These are phyloP conservation scores for Colletotrichum noveboracense DNA, from an alignment of 2,329 filamentous ascomycete species.

Conservation along the genomic window DNA sequence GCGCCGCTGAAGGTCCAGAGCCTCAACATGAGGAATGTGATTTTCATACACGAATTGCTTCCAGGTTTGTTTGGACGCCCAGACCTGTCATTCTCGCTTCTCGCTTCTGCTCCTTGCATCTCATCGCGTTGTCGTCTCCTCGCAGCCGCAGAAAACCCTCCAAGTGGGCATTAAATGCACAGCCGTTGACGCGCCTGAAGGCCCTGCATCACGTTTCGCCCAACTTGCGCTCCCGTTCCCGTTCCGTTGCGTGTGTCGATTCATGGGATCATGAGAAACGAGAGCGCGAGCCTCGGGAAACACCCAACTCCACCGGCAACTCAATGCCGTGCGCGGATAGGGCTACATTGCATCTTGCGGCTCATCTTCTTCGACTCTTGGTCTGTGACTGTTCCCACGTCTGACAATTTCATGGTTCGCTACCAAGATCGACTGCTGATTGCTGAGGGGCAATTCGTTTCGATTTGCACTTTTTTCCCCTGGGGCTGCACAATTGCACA, in stretches of 20 bases:
- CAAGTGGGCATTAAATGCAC: not conserved
- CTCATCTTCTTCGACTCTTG: not conserved
- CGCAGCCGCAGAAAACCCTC: not conserved
- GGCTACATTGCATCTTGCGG: not conserved
- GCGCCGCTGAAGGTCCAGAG: not conserved
- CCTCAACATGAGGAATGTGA: not conserved
- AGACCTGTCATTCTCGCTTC: slow-evolving; percentile 5
- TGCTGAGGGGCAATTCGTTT: not conserved
- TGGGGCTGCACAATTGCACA: not conserved
- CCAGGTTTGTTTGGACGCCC: slow-evolving; percentile 5
- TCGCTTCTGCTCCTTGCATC: not conserved
- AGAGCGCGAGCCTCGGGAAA: not conserved
- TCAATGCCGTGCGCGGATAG: not conserved
- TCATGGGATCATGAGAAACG: not conserved
- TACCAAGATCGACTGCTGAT: not conserved
- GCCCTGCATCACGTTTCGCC: slow-evolving; percentile 2
- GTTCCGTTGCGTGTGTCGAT: not conserved
- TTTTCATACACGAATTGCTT: not conserved
- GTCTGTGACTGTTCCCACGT: not conserved
- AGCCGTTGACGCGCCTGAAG: not conserved
- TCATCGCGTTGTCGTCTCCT: not conserved
- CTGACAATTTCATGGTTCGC: not conserved
- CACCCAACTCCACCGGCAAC: not conserved
- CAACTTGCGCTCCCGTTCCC: not conserved
- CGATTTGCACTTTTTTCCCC: not conserved